Percentiles rank a stretch among this genome's conserved stretches.
Conservation (phyloP, 2,329 filamentous ascomycete genomes). For the Fusarium falciforme region DNA sequence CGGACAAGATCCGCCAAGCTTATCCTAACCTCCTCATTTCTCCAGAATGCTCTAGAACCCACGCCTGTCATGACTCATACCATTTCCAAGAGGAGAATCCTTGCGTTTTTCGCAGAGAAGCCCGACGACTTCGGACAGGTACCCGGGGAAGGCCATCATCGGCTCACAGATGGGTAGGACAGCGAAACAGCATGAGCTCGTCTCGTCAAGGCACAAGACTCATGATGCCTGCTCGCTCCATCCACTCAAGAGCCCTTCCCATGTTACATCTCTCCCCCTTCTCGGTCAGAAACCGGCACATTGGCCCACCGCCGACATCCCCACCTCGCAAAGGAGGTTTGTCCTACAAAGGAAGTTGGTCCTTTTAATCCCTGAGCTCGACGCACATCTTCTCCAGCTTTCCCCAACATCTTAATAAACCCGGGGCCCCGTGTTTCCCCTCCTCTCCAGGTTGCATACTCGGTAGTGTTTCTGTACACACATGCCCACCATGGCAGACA, state of each 20-base stretch:
- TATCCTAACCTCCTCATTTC: constrained; percentile 1
- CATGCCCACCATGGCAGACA: background rate
- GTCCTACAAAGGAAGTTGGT: background rate
- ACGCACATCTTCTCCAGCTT: constrained; percentile 7
- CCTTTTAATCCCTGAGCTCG: background rate
- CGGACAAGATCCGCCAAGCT: background rate
- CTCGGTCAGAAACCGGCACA: background rate
- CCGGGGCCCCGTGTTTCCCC: constrained; percentile 3
- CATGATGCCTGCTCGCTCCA: background rate
- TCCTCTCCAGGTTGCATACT: background rate
- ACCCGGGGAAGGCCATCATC: background rate
- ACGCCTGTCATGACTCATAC: background rate
- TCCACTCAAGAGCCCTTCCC: background rate
- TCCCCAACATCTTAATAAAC: background rate
- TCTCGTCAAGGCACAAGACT: background rate
- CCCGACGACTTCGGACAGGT: background rate
- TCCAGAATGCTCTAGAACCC: background rate
- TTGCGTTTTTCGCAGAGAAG: background rate
- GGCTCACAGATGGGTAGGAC: background rate
- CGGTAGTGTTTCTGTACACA: background rate
- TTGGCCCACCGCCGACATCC: background rate
- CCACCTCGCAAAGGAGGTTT: background rate
- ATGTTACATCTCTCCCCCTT: constrained; percentile 9
- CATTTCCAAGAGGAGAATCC: background rate
- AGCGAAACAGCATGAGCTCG: background rate